Percentiles rank a stretch among this genome's conserved stretches.
These are phyloP conservation scores for Lolium multiflorum DNA, from an alignment of 176 grass and related monocot genomes.

Conservation along the genomic window DNA sequence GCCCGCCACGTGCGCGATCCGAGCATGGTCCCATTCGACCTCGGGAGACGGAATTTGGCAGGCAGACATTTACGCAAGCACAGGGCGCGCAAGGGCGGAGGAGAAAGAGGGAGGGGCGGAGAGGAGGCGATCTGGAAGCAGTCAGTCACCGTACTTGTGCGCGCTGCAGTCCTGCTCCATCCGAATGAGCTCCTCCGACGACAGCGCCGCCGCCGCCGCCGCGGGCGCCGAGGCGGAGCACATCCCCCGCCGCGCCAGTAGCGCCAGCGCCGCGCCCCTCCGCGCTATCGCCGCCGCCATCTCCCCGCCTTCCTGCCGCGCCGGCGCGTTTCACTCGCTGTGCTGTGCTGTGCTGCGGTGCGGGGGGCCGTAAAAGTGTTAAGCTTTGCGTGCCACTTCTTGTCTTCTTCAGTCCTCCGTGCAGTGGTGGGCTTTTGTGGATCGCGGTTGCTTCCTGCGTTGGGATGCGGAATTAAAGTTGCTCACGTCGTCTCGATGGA, in stretches of 20 bases:
- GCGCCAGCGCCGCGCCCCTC: not conserved
- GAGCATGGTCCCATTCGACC: no score
- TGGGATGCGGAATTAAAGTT: not conserved
- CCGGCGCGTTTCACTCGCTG: not conserved
- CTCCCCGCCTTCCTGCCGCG: no score
- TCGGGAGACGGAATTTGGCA: not conserved
- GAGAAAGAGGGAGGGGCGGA: not conserved
- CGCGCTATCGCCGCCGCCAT: conserved; percentile 18
- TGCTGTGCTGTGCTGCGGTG: not conserved
- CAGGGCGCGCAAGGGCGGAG: not conserved
- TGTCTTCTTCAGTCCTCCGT: not conserved
- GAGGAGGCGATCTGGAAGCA: not conserved
- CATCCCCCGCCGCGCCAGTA: conserved; percentile 50
- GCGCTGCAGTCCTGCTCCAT: conserved; percentile 80
- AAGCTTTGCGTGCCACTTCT: no score
- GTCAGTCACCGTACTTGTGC: conserved; percentile 57
- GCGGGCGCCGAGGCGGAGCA: conserved; percentile 35
- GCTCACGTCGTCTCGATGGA: not conserved
- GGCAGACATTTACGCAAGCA: conserved; percentile 21
- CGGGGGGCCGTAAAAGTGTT: no score
- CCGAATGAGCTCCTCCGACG: conserved; percentile 90
- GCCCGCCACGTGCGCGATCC: not conserved
- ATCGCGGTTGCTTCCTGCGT: not conserved
- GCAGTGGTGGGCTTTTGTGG: not conserved
- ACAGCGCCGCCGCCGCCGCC: conserved; percentile 39